Conservation (phyloP, 441 rosid genomes). For the Mallotus repandus region DNA sequence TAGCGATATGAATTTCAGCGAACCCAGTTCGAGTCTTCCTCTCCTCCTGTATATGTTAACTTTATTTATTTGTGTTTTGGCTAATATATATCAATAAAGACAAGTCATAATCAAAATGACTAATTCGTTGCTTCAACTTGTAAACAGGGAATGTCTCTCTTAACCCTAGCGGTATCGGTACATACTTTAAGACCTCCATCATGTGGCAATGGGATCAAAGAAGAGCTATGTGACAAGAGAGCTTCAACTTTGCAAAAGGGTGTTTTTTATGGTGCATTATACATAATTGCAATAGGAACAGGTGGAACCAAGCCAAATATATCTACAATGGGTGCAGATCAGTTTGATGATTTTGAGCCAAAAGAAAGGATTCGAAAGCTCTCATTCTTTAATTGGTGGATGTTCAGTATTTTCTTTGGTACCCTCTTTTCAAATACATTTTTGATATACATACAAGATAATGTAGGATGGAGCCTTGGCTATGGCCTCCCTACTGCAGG, state of each 20-base stretch:
- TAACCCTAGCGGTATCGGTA: conserved; percentile 65
- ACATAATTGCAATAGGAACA: conserved; percentile 60
- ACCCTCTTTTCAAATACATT: conserved; percentile 71
- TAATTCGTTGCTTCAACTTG: background rate
- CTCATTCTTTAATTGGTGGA: conserved; percentile 95
- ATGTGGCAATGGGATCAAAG: conserved; percentile 32
- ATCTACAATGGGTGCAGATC: conserved; percentile 86
- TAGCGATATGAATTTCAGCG: too few relatives aligned
- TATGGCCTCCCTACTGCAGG: conserved; percentile 70
- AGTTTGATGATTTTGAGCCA: conserved; percentile 70
- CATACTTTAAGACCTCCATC: conserved; percentile 61
- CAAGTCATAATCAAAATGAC: background rate
- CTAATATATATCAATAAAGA: too few relatives aligned
- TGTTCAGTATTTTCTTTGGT: conserved; percentile 80
- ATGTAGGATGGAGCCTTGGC: conserved; percentile 71
- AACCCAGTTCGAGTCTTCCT: too few relatives aligned
- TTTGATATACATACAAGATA: conserved; percentile 81
- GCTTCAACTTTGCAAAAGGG: conserved; percentile 57
- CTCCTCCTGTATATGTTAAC: too few relatives aligned
- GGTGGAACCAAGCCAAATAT: conserved; percentile 94
- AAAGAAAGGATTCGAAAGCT: conserved; percentile 65
- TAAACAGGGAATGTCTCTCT: conserved; percentile 62
- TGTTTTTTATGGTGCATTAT: conserved; percentile 60
- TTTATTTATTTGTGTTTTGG: too few relatives aligned
- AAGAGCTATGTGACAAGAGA: conserved; percentile 37